Base-by-base conservation (phyloP, 371 early-diverging fungal genomes). In the Blakeslea trispora region DNA sequence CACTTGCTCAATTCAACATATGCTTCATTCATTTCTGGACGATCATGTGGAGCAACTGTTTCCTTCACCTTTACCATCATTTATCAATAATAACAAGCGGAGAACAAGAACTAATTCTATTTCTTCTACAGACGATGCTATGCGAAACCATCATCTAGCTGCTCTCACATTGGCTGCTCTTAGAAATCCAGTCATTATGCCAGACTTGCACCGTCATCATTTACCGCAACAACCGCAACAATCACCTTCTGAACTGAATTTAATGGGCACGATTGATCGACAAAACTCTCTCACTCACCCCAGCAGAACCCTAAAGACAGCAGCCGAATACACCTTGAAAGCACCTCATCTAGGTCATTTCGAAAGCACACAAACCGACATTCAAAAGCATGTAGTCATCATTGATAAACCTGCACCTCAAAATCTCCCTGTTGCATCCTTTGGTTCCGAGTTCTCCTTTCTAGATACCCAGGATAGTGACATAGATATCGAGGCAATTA, bases 1-100 rank as follows among this genome's bases (percentile, higher is more conserved):
- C 1, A 93, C 91, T 0, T 90, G 91, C 54, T 90, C 92, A 8
- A 71, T 93, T 18, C 90, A 92, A 55, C 81, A 87, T 61, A 83
- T 85, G 34, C 67, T 93, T 9, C 87, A 85, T 0, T 84, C 85
- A 9, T 93, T 95, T 59, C 66, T 95, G 45, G 80, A 85, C 51
- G 91, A 92, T 39, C 77, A 83, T 11, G 78, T 91, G 7, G 86
- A 87, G 51, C 66, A 74, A 0, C 86, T 84, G 46, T 91, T 90
- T 64, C 89, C 90, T 3, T 82, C 83, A 6, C 90, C 90, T 8
- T 62, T 89, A 54, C 90, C 90, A 2, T 37, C 37, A 7, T 37
- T 37, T 10, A 37, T 37, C 37, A 14, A 9, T 10, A 37, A 37
- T 11, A 37, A 37, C 37, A 37, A 37, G 37, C 9, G 37, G 11